These are phyloP conservation scores for Jatropha podagrica DNA, from an alignment of 441 rosid species.

Conservation along the genomic window DNA sequence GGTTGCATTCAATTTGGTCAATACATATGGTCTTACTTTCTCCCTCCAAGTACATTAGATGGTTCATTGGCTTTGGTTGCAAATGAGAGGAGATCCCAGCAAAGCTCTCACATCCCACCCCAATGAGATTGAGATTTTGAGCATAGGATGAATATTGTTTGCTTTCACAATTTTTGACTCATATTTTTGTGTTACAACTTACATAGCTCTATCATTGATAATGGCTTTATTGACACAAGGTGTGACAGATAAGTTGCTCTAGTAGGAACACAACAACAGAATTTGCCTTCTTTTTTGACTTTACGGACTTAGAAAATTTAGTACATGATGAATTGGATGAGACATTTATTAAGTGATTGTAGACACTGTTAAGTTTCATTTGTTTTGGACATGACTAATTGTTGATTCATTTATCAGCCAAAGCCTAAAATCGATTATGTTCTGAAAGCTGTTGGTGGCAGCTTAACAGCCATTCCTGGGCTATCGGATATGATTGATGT, in stretches of 20 bases:
- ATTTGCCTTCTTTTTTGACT: not conserved
- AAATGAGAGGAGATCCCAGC: not conserved
- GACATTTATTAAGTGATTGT: slow-evolving; percentile 4
- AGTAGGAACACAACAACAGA: not conserved
- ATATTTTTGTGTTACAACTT: not conserved
- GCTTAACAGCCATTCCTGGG: slow-evolving; percentile 95
- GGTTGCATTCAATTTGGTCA: not conserved
- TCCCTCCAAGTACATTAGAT: not conserved
- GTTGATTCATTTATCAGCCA: slow-evolving; percentile 55
- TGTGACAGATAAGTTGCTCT: not conserved
- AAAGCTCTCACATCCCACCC: not conserved
- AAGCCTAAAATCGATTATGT: slow-evolving; percentile 90
- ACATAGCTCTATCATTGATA: not conserved
- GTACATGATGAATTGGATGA: not conserved
- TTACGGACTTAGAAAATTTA: not conserved
- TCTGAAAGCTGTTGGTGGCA: slow-evolving; percentile 97
- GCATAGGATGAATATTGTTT: not conserved
- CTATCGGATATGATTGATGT: slow-evolving; percentile 95
- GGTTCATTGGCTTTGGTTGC: not conserved
- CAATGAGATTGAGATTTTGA: not conserved
- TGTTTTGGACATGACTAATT: slow-evolving; percentile 30
- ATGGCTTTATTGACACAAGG: not conserved
- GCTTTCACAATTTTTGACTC: not conserved
- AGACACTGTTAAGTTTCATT: not conserved
- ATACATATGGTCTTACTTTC: not conserved